A percentile compares a stretch with the other conserved stretches of the same genome.
Conservation (phyloP, 495 filamentous ascomycete species). For the Aspergillus sclerotiicarbonarius region DNA sequence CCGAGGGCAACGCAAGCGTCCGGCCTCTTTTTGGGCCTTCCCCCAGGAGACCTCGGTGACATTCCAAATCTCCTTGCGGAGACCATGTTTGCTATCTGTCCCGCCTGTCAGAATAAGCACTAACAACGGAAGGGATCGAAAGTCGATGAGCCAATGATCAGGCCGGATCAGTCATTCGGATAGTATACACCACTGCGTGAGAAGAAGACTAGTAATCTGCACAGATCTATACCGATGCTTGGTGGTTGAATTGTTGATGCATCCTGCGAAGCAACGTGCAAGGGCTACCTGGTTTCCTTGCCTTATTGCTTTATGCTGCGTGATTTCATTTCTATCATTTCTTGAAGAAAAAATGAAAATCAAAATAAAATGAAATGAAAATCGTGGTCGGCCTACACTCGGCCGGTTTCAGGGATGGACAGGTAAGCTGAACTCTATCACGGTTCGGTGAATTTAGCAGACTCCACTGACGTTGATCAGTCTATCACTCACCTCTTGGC, state of each 20-base stretch:
- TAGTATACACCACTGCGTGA: background rate
- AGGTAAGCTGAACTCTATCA: slow-evolving; percentile 19
- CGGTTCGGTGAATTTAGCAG: slow-evolving; percentile 17
- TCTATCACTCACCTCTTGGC: slow-evolving; percentile 18
- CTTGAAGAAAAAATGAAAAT: no score
- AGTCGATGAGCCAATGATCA: slow-evolving; percentile 4
- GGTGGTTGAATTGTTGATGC: slow-evolving; percentile 3
- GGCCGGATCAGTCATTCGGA: background rate
- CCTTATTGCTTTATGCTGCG: background rate
- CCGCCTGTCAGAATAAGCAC: background rate
- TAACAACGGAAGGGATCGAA: background rate
- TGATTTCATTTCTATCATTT: background rate
- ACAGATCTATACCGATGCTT: slow-evolving; percentile 8
- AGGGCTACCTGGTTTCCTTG: background rate
- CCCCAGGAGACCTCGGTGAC: no score
- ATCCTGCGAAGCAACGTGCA: background rate
- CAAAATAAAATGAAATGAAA: no score
- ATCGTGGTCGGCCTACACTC: background rate
- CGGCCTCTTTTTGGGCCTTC: no score
- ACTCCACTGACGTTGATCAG: slow-evolving; percentile 14
- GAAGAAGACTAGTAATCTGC: background rate
- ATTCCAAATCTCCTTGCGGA: no score
- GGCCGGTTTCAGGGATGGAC: background rate
- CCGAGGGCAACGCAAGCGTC: no score
- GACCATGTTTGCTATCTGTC: no score